Percentiles rank a stretch among this genome's conserved stretches.
Evolutionary conservation across 2,329 filamentous ascomycete genomes (phyloP).

Genomic region (Purpureocillium takamizusanense): DNA sequence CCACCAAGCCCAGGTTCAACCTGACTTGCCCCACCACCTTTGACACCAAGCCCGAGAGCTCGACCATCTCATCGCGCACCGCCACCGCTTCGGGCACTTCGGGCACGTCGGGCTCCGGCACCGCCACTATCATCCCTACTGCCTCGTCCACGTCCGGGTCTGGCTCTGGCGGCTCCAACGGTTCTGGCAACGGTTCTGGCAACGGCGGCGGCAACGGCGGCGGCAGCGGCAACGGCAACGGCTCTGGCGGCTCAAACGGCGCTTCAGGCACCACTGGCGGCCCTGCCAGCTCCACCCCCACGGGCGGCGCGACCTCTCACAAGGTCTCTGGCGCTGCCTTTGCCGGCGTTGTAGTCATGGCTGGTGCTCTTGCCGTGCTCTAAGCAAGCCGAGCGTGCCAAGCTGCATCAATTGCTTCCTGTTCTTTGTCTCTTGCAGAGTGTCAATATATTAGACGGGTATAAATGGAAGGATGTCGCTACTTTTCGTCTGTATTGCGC

Average conservation of each 20-base stretch:
- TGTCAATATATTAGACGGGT: too few relatives aligned
- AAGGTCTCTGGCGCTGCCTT: neutral
- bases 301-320: neutral
- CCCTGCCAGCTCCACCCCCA: conserved; percentile 1
- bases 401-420: too few relatives aligned
- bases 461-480: too few relatives aligned
- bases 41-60: conserved; percentile 19
- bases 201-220: conserved; percentile 1
- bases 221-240: too few relatives aligned
- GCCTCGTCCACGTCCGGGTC: conserved; percentile 3
- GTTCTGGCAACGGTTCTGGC: conserved; percentile 2
- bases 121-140: conserved; percentile 3
- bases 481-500: too few relatives aligned
- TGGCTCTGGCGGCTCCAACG: neutral
- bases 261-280: neutral
- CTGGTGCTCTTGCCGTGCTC: neutral
- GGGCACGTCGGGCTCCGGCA: conserved; percentile 3
- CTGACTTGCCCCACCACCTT: conserved; percentile 41
- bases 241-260: conserved; percentile 1
- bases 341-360: neutral
- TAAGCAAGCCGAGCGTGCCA: neutral
- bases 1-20: conserved; percentile 41
- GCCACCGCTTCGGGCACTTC: conserved; percentile 5
- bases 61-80: conserved; percentile 1
- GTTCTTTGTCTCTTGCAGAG: too few relatives aligned